Evolutionary conservation across 805 yeast species (phyloP), one percentile per base, ranked within the genome.

Genomic region (Schizosaccharomyces osmophilus): DNA sequence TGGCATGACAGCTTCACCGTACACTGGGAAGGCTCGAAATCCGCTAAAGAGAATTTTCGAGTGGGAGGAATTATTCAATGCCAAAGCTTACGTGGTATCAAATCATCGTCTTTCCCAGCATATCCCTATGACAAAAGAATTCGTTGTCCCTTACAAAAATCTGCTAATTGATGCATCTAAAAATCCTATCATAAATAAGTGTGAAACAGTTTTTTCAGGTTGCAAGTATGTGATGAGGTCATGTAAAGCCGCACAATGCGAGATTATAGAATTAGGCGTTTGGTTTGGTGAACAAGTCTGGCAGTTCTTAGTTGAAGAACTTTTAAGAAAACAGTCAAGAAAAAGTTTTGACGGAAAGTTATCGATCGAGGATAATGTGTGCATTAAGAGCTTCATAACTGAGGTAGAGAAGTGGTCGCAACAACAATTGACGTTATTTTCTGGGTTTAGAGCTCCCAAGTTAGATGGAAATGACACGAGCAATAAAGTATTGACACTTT

Each of bases 1-100:
- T 24, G 63, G 63, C 9, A 62, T 62, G 63, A 62, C 63, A 4
- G 63, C 63, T 15, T 60, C 62, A 31, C 62, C 63, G 8, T 55
- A 59, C 31, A 59, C 55, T 22, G 62, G 62, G 15, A 62, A 36
- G 9, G 36, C 31, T 9, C 9, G 29, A 36, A 32, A 26, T 36
- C n/a, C 36, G 2, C 9, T 9, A 4, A 31, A 57, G 11, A 24
- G 26, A 5, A 15, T 41, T 6, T 19, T 29, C 11, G 24, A 57
- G 19, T 32, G 31, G 60, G 60, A 57, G 22, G 26, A 57, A 11
- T 29, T 41, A 29, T 22, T 29, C 8, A 48, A 57, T 57, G 19
- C 60, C 22, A 36, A 57, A 36, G n/a, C 39, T 19, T 22, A 32
- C 22, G 26, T 57, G 4, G 22, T 36, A 9, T 29, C 60, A n/a